These are phyloP conservation scores for Chaetomium tenue DNA, from an alignment of 495 filamentous ascomycete genomes.

Conservation along the genomic window DNA sequence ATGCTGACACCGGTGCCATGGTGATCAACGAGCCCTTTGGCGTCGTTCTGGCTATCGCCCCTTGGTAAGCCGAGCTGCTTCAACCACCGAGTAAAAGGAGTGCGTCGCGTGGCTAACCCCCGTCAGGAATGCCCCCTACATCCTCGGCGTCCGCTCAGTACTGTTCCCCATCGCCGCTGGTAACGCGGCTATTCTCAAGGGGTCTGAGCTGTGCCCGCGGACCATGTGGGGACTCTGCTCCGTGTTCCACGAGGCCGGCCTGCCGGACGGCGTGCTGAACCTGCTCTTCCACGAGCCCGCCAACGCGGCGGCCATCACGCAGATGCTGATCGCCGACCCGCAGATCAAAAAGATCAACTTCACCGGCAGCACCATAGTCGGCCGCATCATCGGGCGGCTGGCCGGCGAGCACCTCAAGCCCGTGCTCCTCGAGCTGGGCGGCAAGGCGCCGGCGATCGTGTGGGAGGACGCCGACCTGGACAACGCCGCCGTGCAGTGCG, in stretches of 20 bases:
- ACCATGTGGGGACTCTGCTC: constrained; percentile 70
- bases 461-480: constrained; percentile 64
- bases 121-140: constrained; percentile 69
- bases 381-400: constrained; percentile 55
- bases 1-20: constrained; percentile 61
- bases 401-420: constrained; percentile 67
- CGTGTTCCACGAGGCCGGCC: constrained; percentile 70
- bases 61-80: constrained; percentile 59
- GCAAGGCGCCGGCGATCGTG: constrained; percentile 64
- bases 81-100: neutral
- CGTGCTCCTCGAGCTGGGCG: constrained; percentile 65
- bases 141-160: constrained; percentile 66
- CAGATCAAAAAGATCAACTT: constrained; percentile 65
- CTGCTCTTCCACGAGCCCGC: constrained; percentile 52
- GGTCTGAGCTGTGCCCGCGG: constrained; percentile 69
- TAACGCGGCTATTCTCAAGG: constrained; percentile 60
- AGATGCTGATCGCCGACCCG: constrained; percentile 56
- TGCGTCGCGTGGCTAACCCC: constrained; percentile 29
- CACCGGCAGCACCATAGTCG: constrained; percentile 61
- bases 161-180: constrained; percentile 78
- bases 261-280: constrained; percentile 61
- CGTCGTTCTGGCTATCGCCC: constrained; percentile 76
- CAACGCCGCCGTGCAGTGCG: constrained; percentile 53
- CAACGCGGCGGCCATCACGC: constrained; percentile 55
- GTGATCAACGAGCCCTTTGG: constrained; percentile 80